Evolutionary conservation across 805 yeast genomes (phyloP).

Genomic region (Ogataea saltuana): DNA sequence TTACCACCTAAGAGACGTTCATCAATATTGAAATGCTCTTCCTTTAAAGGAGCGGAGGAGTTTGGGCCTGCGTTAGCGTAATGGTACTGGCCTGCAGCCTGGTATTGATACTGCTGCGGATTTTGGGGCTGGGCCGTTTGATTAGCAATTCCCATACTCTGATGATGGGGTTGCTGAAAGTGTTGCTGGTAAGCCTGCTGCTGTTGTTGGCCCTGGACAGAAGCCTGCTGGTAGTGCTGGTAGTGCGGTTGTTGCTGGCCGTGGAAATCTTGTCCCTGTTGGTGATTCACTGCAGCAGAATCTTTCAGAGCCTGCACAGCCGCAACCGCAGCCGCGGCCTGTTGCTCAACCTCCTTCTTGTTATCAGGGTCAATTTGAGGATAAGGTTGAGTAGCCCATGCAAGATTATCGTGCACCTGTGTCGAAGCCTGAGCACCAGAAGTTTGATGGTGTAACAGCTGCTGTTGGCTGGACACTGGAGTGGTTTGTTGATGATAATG

Average conservation of each 20-base stretch:
- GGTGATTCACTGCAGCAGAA: constrained; percentile 15
- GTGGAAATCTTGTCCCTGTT: constrained; percentile 10
- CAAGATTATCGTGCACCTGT: constrained; percentile 22
- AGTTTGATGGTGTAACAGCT: constrained; percentile 16
- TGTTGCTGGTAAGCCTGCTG: constrained; percentile 15
- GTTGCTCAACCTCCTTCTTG: constrained; percentile 27
- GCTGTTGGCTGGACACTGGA: constrained; percentile 13
- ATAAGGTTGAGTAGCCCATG: constrained; percentile 25
- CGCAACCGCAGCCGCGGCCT: constrained; percentile 30
- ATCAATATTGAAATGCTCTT: constrained; percentile 32
- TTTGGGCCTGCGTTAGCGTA: constrained; percentile 13
- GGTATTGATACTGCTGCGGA: constrained; percentile 14
- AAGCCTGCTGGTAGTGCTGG: constrained; percentile 12
- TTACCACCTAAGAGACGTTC: constrained; percentile 30
- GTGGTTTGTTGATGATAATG: constrained; percentile 15
- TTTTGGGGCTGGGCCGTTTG: constrained; percentile 6
- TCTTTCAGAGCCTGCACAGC: constrained; percentile 30
- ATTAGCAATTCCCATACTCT: constrained; percentile 5
- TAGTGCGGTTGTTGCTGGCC: constrained; percentile 15
- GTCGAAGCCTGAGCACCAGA: constrained; percentile 13
- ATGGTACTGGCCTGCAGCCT: constrained; percentile 12
- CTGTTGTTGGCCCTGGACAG: constrained; percentile 11
- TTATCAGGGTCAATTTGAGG: constrained; percentile 24
- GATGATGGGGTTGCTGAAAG: constrained; percentile 14
- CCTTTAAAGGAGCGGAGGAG: constrained; percentile 16